Evolutionary conservation across 495 filamentous ascomycete genomes (phyloP), one percentile per base, ranked within the genome.

Genomic region (Penicillium salamii): DNA sequence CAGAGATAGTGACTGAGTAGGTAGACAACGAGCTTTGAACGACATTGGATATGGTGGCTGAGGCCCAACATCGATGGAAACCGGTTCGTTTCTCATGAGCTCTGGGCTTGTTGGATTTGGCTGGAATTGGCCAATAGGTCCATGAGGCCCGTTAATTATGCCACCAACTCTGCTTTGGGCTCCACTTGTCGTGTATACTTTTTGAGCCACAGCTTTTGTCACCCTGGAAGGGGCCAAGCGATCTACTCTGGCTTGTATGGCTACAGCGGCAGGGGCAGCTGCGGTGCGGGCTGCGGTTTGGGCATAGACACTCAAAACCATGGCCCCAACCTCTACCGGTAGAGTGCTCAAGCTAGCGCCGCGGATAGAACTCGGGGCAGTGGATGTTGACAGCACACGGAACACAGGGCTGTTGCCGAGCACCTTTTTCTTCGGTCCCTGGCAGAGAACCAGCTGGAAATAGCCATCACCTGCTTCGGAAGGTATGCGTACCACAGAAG

Each of bases 341-440:
- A 87, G 61, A 1, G 81, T 85, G 3, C 64, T 66, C n/a, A 88
- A 57, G 36, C 81, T 82, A 3, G 85, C 84, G 8, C 85, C 85
- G 12, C 81, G 78, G 7, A 87, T 49, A 0, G 81, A 78, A 45
- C 78, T 80, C 0, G 80, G 75, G 39, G 76, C 79, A 0, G 72
- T 67, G 1, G 80, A 84, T 3, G 80, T 78, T 21, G 81, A 85
- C 3, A 84, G 71, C 18, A 88, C 58, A 8, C 85, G 76, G 53
- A 88, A 87, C 1, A 83, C 72, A 5, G 85, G 84, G 47, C 81
- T 84, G 9, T 71, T 69, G 41, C 83, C 86, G 2, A 88, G 70
- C 1, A 79, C 71, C 61, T 83, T 84, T 28, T 69, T 69, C 41
- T 69, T 68, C 1, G 44, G 51, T 1, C 78, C 79, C 2, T 72